Conservation (phyloP, 768 basidiomycete genomes). For the Termitomyces sp. region DNA sequence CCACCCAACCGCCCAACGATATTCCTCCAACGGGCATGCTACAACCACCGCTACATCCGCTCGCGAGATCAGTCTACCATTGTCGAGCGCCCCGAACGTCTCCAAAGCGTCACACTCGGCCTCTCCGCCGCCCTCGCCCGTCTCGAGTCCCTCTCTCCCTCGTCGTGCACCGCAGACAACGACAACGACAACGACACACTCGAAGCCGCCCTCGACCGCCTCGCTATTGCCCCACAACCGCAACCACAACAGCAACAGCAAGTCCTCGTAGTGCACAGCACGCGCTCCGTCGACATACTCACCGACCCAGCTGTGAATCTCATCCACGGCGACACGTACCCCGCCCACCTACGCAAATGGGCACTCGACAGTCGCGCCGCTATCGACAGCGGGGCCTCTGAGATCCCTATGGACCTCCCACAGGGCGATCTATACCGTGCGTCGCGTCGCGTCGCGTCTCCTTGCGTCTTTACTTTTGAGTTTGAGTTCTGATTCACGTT, state of each 20-base stretch:
- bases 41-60: constrained; percentile 74
- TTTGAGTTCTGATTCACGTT: no score
- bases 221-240: constrained; percentile 27
- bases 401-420: constrained; percentile 67
- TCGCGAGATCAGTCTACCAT: constrained; percentile 68
- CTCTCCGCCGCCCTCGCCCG: constrained; percentile 76
- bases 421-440: constrained; percentile 86
- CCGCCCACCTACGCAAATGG: constrained; percentile 60
- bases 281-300: constrained; percentile 49
- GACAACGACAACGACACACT: constrained; percentile 33
- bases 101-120: constrained; percentile 80
- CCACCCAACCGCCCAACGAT: constrained; percentile 21
- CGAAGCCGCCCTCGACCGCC: constrained; percentile 37
- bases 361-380: constrained; percentile 54
- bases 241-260: background rate
- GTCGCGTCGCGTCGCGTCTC: no score
- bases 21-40: constrained; percentile 69
- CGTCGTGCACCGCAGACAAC: no score
- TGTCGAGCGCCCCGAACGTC: constrained; percentile 87
- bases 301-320: constrained; percentile 65
- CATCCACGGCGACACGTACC: constrained; percentile 68
- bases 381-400: constrained; percentile 56
- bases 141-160: constrained; percentile 39
- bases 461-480: no score
- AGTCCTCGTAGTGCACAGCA: constrained; percentile 47